Evolutionary conservation across 1,139 yeast genomes (phyloP).

Genomic region (Lodderomyces margitis): DNA sequence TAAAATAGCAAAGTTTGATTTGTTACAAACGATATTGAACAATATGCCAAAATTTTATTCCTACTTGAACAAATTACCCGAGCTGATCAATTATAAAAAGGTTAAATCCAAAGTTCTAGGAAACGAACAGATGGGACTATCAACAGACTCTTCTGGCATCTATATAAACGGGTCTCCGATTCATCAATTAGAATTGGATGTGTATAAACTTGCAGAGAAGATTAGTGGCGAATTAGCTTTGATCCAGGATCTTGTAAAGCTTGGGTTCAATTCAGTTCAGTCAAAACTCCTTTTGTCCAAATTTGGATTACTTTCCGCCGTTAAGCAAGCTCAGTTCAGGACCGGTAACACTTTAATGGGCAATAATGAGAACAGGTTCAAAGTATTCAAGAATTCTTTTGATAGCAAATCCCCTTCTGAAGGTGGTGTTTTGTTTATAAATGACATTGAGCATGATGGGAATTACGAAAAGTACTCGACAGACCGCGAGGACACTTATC

Average conservation of each 20-base stretch:
- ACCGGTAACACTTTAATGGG: conserved; percentile 39
- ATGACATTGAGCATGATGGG: conserved; percentile 67
- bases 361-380: conserved; percentile 37
- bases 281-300: conserved; percentile 41
- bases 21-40: conserved; percentile 37
- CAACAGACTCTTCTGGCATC: conserved; percentile 47
- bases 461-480: conserved; percentile 48
- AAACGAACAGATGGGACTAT: conserved; percentile 34
- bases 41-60: conserved; percentile 53
- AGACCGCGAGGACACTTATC: conserved; percentile 42
- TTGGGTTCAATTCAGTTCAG: conserved; percentile 37
- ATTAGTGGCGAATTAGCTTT: conserved; percentile 35
- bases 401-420: conserved; percentile 20
- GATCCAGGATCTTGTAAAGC: conserved; percentile 25
- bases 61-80: conserved; percentile 22
- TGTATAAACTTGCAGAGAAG: conserved; percentile 37
- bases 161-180: conserved; percentile 64
- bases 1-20: conserved; percentile 26
- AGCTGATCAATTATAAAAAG: conserved; percentile 14
- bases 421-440: conserved; percentile 65
- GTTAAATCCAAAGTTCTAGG: conserved; percentile 23
- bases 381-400: conserved; percentile 31
- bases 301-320: conserved; percentile 44
- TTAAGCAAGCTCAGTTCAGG: conserved; percentile 31
- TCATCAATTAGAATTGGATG: conserved; percentile 42